phyloP scores from a whole-genome alignment of 2,329 filamentous ascomycete genomes.

The Ceratocystis huliohia region DNA sequence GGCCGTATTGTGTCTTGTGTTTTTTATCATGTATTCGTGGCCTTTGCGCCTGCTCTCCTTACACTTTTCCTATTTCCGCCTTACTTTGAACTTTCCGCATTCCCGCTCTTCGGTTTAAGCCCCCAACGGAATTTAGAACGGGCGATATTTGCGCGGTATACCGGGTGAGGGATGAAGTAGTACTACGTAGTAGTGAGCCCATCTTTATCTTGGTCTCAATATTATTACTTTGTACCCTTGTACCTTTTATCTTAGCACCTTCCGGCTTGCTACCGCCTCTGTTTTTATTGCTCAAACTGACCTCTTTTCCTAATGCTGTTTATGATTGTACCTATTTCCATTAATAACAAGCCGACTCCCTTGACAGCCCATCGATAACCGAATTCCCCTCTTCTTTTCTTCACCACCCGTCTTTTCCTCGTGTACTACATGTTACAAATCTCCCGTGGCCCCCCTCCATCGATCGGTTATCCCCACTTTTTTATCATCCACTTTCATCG shows the following conservation, averaged over 20 bases:
- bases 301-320: too few species aligned
- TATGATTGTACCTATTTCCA: not conserved
- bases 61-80: not conserved
- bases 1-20: not conserved
- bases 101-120: not conserved
- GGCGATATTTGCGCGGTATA: not conserved
- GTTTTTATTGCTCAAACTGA: not conserved
- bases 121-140: not conserved
- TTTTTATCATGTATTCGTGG: not conserved
- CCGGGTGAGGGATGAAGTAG: not conserved
- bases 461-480: not conserved
- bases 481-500: slow-evolving; percentile 1
- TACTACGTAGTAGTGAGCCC: too few species aligned
- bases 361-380: not conserved
- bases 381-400: not conserved
- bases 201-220: too few species aligned
- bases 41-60: not conserved
- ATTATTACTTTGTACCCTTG: not conserved
- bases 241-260: not conserved
- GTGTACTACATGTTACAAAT: slow-evolving; percentile 1
- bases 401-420: not conserved
- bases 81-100: not conserved
- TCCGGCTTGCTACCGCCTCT: not conserved
- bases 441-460: not conserved
- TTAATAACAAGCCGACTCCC: not conserved